A percentile compares a stretch with the other conserved stretches of the same genome.
phyloP scores from a whole-genome alignment of 2,329 filamentous ascomycete species.

The Passalora sequoiae region DNA sequence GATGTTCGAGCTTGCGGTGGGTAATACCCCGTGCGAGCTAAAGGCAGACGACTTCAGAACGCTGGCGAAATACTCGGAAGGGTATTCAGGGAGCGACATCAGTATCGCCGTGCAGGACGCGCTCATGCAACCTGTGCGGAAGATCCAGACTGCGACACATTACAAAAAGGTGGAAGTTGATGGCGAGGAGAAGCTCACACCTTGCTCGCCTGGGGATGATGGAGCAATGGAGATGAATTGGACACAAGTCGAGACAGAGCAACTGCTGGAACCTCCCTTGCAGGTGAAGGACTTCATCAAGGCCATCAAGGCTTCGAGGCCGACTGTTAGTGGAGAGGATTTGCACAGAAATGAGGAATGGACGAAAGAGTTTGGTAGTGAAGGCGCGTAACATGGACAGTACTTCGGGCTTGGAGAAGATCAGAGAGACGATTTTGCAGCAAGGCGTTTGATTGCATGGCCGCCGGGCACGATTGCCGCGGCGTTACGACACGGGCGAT shows the following conservation, averaged over 20 bases:
- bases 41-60: conserved; percentile 71
- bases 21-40: conserved; percentile 82
- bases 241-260: conserved; percentile 77
- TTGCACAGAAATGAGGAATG: conserved; percentile 80
- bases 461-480: no score
- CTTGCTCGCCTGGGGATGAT: conserved; percentile 85
- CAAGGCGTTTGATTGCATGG: no score
- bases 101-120: conserved; percentile 92
- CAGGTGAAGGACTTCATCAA: conserved; percentile 88
- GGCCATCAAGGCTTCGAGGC: conserved; percentile 79
- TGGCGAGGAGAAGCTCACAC: conserved; percentile 64
- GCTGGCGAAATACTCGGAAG: conserved; percentile 77
- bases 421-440: no score
- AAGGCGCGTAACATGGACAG: conserved; percentile 62
- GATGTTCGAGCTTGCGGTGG: conserved; percentile 96
- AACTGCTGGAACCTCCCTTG: conserved; percentile 79
- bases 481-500: no score
- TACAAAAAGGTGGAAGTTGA: conserved; percentile 83
- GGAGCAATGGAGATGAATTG: conserved; percentile 91
- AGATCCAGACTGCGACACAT: conserved; percentile 95
- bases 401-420: no score
- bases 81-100: conserved; percentile 95
- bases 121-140: conserved; percentile 92
- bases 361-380: conserved; percentile 94
- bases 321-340: conserved; percentile 85